Conservation (phyloP, 768 basidiomycete genomes). For the Galerina marginata region DNA sequence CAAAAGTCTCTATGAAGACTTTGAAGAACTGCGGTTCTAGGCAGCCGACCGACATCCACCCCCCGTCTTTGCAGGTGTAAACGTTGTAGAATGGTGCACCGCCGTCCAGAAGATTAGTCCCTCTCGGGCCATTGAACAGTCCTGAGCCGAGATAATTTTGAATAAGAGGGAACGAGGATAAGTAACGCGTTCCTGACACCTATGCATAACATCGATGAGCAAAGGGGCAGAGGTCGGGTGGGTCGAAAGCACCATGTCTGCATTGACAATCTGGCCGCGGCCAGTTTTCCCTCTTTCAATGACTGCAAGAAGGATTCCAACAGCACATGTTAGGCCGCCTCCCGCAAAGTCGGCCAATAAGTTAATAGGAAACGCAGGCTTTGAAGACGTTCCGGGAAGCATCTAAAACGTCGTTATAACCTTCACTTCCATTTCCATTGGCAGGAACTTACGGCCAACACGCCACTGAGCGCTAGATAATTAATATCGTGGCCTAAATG, state of each 20-base stretch:
- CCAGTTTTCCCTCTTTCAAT: conserved; percentile 69
- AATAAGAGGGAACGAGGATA: conserved; percentile 75
- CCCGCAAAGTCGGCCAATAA: conserved; percentile 85
- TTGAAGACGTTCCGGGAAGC: conserved; percentile 66
- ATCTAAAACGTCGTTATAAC: conserved; percentile 45
- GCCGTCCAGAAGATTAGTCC: conserved; percentile 70
- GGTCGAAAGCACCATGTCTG: conserved; percentile 67
- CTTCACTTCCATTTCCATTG: background rate
- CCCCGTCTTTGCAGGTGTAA: conserved; percentile 74
- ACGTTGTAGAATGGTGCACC: conserved; percentile 81
- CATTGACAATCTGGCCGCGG: conserved; percentile 73
- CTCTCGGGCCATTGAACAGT: conserved; percentile 50
- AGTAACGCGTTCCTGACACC: conserved; percentile 81
- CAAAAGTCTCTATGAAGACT: conserved; percentile 61
- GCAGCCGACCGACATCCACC: conserved; percentile 80
- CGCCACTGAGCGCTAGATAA: conserved; percentile 80
- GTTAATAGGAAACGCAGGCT: conserved; percentile 77
- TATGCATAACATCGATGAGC: conserved; percentile 30
- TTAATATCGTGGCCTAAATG: conserved; percentile 80
- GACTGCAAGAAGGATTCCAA: conserved; percentile 78
- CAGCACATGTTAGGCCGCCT: conserved; percentile 73
- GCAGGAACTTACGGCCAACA: conserved; percentile 57
- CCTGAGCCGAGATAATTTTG: conserved; percentile 42
- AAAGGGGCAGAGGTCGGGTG: background rate
- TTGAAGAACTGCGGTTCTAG: conserved; percentile 76